Evolutionary conservation across 2,329 filamentous ascomycete genomes (phyloP).

Genomic region (Tricladium varicosporioides): DNA sequence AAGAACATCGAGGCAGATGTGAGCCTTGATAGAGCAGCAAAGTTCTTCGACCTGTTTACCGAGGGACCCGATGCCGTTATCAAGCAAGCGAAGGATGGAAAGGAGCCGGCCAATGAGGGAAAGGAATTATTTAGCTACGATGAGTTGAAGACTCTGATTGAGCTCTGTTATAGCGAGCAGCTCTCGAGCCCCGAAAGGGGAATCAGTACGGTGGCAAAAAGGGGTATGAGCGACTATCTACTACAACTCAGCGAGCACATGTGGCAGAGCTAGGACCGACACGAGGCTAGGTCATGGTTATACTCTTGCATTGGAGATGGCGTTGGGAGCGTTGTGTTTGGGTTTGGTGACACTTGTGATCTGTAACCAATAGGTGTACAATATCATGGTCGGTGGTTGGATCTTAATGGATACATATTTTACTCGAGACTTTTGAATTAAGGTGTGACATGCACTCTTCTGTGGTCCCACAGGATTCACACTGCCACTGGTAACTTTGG

Average conservation of each 20-base stretch:
- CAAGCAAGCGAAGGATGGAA: constrained; percentile 53
- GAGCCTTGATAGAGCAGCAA: constrained; percentile 58
- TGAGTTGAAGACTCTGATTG: constrained; percentile 62
- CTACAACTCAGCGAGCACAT: constrained; percentile 69
- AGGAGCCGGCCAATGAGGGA: constrained; percentile 31
- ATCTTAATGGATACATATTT: neutral
- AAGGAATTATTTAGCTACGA: constrained; percentile 58
- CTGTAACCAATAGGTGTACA: neutral
- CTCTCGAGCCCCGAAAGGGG: constrained; percentile 66
- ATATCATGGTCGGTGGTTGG: neutral
- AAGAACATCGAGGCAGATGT: constrained; percentile 83
- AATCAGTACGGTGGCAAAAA: constrained; percentile 63
- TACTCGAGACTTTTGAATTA: no score
- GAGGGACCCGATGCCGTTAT: constrained; percentile 65
- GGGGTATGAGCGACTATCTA: constrained; percentile 68
- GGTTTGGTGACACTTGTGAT: neutral
- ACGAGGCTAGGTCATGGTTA: neutral
- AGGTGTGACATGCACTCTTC: neutral
- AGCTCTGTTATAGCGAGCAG: constrained; percentile 67
- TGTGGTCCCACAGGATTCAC: neutral
- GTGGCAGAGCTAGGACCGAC: constrained; percentile 51
- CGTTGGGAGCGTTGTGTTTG: constrained; percentile 6
- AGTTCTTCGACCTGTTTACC: constrained; percentile 69
- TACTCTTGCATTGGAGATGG: constrained; percentile 18
- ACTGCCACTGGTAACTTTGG: no score